Conservation (phyloP, 163 green algal species). For the Scenedesmus sp. region DNA sequence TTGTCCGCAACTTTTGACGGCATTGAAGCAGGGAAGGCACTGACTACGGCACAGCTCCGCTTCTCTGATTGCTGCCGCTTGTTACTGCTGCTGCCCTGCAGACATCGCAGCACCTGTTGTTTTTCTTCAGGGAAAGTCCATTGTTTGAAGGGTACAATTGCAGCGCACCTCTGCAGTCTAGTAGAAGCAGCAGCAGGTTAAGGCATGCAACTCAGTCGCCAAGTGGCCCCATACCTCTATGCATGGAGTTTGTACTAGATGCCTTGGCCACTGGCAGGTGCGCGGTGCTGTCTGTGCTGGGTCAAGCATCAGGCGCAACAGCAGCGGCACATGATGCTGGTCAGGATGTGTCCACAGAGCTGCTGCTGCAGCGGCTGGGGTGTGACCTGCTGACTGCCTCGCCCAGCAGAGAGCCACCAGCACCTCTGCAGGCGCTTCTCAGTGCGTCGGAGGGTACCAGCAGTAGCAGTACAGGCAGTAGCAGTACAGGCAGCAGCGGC, state of each 20-base stretch:
- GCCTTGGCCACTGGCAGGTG: neutral
- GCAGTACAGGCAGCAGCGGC: no score
- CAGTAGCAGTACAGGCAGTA: no score
- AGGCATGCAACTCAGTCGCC: neutral
- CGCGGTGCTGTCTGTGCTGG: conserved; percentile 10
- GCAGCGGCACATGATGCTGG: neutral
- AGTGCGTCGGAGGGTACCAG: neutral
- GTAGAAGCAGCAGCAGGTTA: neutral
- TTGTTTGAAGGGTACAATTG: conserved; percentile 25
- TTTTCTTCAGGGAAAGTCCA: conserved; percentile 16
- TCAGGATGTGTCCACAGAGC: neutral
- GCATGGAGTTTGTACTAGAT: conserved; percentile 36
- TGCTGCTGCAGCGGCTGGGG: neutral
- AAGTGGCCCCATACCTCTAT: neutral
- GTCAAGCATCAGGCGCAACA: neutral
- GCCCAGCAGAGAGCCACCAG: neutral
- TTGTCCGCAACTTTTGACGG: no score
- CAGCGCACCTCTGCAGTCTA: neutral
- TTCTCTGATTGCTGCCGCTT: neutral
- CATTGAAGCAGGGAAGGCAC: no score
- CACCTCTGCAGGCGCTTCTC: neutral
- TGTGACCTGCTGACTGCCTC: neutral
- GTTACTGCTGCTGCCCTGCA: neutral
- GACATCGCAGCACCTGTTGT: conserved; percentile 7
- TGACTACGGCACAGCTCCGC: no score